Base-by-base conservation (phyloP, 495 filamentous ascomycete genomes). In the Penicillium bialowiezense region DNA sequence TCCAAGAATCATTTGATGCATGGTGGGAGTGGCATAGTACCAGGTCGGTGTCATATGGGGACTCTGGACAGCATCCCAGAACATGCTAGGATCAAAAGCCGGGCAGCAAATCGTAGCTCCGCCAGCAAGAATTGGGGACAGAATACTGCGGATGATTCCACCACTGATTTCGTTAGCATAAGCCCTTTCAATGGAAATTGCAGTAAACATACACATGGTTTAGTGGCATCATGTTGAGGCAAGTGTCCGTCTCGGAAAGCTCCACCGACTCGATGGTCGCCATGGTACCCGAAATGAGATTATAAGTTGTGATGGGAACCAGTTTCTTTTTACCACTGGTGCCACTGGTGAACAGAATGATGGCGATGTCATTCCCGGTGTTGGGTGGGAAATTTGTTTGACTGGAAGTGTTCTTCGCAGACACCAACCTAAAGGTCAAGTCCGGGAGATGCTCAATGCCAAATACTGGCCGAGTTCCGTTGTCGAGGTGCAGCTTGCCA, bases 21-120 rank as follows among this genome's bases (percentile, higher is more conserved):
- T 78, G 2, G 70, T 69, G 1, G 75, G 75, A 19, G 68, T 68
- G n/a, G 73, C 74, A 41, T 73, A 74, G 52, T 78, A 78, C 75
- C 75, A 78, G 5, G 52, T 55, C 2, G 52, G 52, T 9, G 64
- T 74, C 19, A 67, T 64, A 12, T 50, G 41, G 14, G 60, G 46
- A 15, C 61, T 52, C 50, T 73, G 60, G 17, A 75, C 61, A n/a
- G 67, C 55, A 50, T 72, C 72, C 73, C 73, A 77, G 48, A 78
- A 77, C 17, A 71, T 57, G 47, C 62, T 70, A n/a, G 73, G 63
- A 37, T 75, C 72, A 44, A 78, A 77, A 3, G 65, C 64, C 6
- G 67, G 55, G 24, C 72, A 74, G 56, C 73, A 71, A 14, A 77
- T 73, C 3, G 60, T 59, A 0, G 69, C 67, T 10, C 72, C 70